phyloP scores from a whole-genome alignment of 768 basidiomycete genomes.

The Panus rudis region DNA sequence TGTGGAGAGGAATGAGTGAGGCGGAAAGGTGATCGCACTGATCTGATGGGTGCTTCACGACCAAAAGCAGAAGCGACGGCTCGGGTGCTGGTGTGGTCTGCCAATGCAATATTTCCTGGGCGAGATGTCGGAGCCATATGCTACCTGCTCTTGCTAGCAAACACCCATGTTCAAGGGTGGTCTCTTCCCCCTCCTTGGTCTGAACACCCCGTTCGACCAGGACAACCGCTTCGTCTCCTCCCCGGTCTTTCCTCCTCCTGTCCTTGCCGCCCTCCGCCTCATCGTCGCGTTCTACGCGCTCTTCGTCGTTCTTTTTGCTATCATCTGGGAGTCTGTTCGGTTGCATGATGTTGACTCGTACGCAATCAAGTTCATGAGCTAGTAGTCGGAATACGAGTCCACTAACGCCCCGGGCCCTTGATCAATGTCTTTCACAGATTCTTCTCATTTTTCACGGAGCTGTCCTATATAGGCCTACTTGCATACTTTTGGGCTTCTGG shows the following conservation, averaged over 20 bases:
- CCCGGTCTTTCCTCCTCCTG: constrained; percentile 35
- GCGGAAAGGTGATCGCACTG: neutral
- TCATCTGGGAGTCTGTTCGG: constrained; percentile 27
- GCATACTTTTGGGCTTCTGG: constrained; percentile 57
- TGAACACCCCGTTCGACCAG: constrained; percentile 34
- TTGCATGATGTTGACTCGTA: neutral
- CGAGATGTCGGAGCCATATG: no score
- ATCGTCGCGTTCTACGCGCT: constrained; percentile 46
- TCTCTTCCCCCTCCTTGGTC: constrained; percentile 24
- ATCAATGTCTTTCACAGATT: constrained; percentile 35
- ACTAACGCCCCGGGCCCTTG: no score
- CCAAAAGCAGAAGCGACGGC: no score
- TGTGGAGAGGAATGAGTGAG: neutral
- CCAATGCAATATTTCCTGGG: no score
- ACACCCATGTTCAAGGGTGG: constrained; percentile 2
- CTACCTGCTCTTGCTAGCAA: no score
- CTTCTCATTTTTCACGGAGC: constrained; percentile 59
- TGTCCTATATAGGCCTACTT: constrained; percentile 54
- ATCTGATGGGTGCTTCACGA: no score
- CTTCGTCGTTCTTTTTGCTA: constrained; percentile 31
- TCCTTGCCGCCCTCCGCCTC: constrained; percentile 40
- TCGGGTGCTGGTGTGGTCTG: no score
- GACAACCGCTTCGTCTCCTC: constrained; percentile 39
- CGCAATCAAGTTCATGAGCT: constrained; percentile 2
- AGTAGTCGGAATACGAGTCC: no score